Conservation (phyloP, 106 monocot genomes). For the Gastrodia elata region DNA sequence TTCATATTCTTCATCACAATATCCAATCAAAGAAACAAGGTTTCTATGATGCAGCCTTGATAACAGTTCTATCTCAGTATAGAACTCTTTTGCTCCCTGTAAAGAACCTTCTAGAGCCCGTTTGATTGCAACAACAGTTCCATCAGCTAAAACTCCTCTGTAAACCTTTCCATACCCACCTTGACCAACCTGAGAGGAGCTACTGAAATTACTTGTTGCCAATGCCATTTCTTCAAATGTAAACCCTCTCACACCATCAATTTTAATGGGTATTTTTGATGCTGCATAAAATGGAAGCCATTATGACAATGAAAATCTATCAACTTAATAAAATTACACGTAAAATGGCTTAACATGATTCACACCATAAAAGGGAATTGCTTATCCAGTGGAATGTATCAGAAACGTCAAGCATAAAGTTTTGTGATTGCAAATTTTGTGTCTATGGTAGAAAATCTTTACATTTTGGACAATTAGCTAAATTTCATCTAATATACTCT, state of each 20-base stretch:
- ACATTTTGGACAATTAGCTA: too few relatives aligned
- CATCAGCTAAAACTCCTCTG: constrained; percentile 76
- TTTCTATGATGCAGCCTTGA: constrained; percentile 94
- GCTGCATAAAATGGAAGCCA: constrained; percentile 28
- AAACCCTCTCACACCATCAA: constrained; percentile 79
- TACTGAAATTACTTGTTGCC: constrained; percentile 57
- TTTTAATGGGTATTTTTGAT: constrained; percentile 65
- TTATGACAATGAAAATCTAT: background rate
- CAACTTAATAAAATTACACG: background rate
- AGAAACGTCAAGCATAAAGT: background rate
- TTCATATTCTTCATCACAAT: constrained; percentile 90
- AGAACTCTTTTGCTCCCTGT: constrained; percentile 96
- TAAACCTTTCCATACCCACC: constrained; percentile 98
- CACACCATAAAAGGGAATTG: background rate
- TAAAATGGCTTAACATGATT: background rate
- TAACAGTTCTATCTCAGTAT: constrained; percentile 84
- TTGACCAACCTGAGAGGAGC: constrained; percentile 61
- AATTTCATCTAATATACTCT: background rate
- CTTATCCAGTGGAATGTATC: background rate
- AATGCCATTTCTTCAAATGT: constrained; percentile 62
- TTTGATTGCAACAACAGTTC: constrained; percentile 80
- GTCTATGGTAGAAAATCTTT: background rate
- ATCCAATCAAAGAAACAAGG: constrained; percentile 84
- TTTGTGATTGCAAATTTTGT: background rate
- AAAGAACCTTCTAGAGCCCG: constrained; percentile 80